Conservation (phyloP, 768 basidiomycete species). For the Cantharellus cinnabarinus region DNA sequence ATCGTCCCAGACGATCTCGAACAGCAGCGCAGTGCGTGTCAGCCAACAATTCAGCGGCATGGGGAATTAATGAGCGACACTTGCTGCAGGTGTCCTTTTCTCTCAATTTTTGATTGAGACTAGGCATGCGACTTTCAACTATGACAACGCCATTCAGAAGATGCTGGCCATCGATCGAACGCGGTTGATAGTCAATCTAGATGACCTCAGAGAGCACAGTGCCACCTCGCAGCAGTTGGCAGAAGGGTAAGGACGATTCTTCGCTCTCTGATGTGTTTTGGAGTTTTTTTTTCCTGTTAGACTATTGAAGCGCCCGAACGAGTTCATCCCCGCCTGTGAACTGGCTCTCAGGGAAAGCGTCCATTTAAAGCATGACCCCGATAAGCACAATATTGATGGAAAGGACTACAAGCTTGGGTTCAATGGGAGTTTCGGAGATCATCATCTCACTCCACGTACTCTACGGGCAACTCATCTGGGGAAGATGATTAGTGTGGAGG, state of each 20-base stretch:
- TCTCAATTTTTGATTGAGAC: conserved; percentile 8
- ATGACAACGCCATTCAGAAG: conserved; percentile 63
- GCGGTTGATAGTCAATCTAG: conserved; percentile 85
- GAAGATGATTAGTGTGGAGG: conserved; percentile 93
- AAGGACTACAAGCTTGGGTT: conserved; percentile 78
- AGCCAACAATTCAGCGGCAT: background rate
- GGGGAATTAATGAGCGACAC: background rate
- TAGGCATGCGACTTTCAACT: conserved; percentile 31
- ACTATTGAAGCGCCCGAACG: conserved; percentile 69
- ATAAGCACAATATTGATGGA: conserved; percentile 63
- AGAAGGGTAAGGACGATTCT: conserved; percentile 25
- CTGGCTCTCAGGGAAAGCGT: conserved; percentile 59
- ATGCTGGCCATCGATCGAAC: conserved; percentile 69
- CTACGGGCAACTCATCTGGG: conserved; percentile 75
- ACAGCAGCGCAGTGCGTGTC: background rate
- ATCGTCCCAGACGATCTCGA: background rate
- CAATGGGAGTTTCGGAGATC: conserved; percentile 92
- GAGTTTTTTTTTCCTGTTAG: conserved; percentile 20
- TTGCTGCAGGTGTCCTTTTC: background rate
- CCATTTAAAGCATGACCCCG: conserved; percentile 41
- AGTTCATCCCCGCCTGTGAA: conserved; percentile 78
- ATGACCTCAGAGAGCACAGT: conserved; percentile 85
- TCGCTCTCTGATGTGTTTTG: background rate
- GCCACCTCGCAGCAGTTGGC: conserved; percentile 40
- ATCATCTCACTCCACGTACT: conserved; percentile 89